Evolutionary conservation across 257 asterid species (phyloP).

Genomic region (Mentha longifolia): DNA sequence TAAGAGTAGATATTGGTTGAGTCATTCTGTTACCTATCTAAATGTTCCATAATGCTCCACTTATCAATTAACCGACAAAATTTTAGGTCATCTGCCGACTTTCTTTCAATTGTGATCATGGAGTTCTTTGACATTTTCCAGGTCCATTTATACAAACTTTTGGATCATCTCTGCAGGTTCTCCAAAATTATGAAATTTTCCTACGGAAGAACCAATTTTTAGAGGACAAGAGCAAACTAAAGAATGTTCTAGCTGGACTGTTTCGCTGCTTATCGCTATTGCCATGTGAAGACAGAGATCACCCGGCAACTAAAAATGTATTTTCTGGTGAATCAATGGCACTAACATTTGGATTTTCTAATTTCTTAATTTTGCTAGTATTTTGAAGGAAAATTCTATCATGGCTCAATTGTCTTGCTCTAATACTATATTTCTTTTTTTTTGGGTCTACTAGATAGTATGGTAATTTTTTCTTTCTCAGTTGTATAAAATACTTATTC

Average conservation of each 20-base stretch:
- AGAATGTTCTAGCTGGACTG: conserved; percentile 69
- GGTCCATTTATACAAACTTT: conserved; percentile 11
- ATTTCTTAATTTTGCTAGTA: conserved; percentile 2
- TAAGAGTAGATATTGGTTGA: conserved; percentile 12
- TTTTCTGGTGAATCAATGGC: conserved; percentile 32
- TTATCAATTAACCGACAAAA: neutral
- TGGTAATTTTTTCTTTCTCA: conserved; percentile 10
- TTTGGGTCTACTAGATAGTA: neutral
- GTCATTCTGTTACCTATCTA: conserved; percentile 3
- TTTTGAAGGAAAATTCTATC: conserved; percentile 11
- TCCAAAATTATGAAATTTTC: conserved; percentile 67
- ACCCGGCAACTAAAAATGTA: conserved; percentile 60
- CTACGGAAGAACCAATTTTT: conserved; percentile 74
- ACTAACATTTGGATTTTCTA: conserved; percentile 7
- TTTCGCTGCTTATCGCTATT: conserved; percentile 76
- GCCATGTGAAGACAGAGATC: conserved; percentile 58
- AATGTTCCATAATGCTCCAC: neutral
- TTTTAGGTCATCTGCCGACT: conserved; percentile 7
- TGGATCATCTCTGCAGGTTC: conserved; percentile 58
- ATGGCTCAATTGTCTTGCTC: conserved; percentile 10
- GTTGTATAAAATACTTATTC: conserved; percentile 27
- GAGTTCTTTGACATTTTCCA: conserved; percentile 16
- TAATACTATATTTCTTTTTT: neutral
- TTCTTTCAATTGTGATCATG: neutral
- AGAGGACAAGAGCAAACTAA: conserved; percentile 77